Percentiles rank a stretch among this genome's conserved stretches.
These are phyloP conservation scores for Irpex rosettiformis DNA, from an alignment of 1,284 basidiomycete genomes.

Conservation along the genomic window DNA sequence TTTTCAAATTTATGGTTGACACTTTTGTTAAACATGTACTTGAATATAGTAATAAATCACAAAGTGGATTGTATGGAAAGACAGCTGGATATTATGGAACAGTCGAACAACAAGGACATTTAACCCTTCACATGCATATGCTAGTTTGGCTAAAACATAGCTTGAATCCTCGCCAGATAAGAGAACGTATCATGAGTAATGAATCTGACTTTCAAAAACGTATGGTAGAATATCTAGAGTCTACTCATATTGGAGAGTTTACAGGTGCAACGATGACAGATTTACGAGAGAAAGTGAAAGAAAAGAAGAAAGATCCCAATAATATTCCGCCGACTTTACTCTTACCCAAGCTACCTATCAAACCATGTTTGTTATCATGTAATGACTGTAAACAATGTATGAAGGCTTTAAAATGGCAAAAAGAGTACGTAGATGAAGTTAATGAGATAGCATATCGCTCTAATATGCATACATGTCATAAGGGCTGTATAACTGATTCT, in stretches of 20 bases:
- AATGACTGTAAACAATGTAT: too few relatives aligned
- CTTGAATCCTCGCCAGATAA: slow-evolving; percentile 18
- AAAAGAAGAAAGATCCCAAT: too few relatives aligned
- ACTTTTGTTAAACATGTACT: slow-evolving; percentile 30
- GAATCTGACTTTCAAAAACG: slow-evolving; percentile 20
- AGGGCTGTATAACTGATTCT: background rate
- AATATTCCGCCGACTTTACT: too few relatives aligned
- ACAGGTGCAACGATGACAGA: background rate
- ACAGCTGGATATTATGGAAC: slow-evolving; percentile 31
- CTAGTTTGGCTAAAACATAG: slow-evolving; percentile 22
- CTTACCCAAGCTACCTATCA: too few relatives aligned
- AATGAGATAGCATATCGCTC: background rate
- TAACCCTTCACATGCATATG: slow-evolving; percentile 27
- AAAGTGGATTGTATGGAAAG: slow-evolving; percentile 27
- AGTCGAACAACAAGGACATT: slow-evolving; percentile 33
- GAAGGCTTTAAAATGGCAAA: slow-evolving; percentile 3
- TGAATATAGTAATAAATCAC: slow-evolving; percentile 16
- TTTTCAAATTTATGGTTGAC: slow-evolving; percentile 12
- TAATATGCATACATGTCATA: background rate
- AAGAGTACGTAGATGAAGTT: slow-evolving; percentile 1
- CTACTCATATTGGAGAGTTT: slow-evolving; percentile 3
- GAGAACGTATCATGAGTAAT: slow-evolving; percentile 22
- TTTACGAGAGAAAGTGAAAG: background rate
- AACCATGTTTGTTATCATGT: too few relatives aligned
- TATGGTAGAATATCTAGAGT: slow-evolving; percentile 17